Conservation (phyloP, 257 asterid species). For the Nicotiana noctiflora region DNA sequence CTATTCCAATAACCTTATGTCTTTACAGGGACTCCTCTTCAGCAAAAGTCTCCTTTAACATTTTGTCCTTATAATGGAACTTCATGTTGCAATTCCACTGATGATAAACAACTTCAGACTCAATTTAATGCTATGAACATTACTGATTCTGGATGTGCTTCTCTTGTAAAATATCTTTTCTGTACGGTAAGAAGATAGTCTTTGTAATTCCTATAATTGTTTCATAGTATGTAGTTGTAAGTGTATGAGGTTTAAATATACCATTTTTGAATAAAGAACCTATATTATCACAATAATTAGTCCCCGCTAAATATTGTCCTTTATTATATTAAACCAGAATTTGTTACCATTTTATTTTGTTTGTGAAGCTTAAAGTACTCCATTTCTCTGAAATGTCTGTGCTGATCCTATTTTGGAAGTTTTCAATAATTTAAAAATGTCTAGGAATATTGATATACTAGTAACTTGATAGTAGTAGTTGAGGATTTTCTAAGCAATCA, state of each 20-base stretch:
- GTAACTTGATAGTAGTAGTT: not conserved
- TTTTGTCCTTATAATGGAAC: conserved; percentile 68
- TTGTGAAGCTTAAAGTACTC: not conserved
- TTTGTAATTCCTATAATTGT: not conserved
- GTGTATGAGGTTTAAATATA: not conserved
- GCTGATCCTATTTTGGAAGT: not conserved
- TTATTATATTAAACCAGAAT: not conserved
- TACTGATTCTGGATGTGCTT: conserved; percentile 63
- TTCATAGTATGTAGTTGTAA: not conserved
- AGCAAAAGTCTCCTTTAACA: conserved; percentile 32
- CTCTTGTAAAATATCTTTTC: conserved; percentile 58
- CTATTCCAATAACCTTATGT: not conserved
- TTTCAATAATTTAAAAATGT: not conserved
- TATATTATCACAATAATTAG: not conserved
- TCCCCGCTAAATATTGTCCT: too few species aligned
- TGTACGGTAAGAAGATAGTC: conserved; percentile 53
- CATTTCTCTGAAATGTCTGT: not conserved
- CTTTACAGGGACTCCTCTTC: conserved; percentile 53
- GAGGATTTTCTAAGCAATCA: not conserved
- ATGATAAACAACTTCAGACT: conserved; percentile 44
- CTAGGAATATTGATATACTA: not conserved
- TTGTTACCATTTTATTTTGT: not conserved
- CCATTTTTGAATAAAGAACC: not conserved
- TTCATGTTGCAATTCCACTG: conserved; percentile 57
- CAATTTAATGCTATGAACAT: conserved; percentile 52